Evolutionary conservation across 306 rosid genomes (phyloP), one percentile per base, ranked within the genome.

Genomic region (Chamaecrista fasciculata): DNA sequence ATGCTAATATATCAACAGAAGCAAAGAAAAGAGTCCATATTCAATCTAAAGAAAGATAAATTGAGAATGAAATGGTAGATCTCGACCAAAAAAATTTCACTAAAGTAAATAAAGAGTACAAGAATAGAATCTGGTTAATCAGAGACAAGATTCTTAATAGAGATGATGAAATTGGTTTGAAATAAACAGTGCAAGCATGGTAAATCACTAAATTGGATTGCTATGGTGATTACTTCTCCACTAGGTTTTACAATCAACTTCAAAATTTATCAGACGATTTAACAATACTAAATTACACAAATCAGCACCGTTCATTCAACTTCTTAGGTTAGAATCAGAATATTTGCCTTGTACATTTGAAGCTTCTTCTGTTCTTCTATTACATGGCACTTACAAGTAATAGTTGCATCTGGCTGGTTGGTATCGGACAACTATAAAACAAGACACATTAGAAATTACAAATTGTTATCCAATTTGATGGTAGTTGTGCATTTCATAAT

Each of bases 331-430:
- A 25, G 7, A 37, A 60, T 6, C 26, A 60, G 16, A 75, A 71
- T 64, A 73, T 48, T 52, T 64, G 51, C 90, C 87, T 80, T 78
- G 71, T 69, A 64, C 25, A 86, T 49, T 65, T 78, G 49, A 52
- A 86, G 86, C 40, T 44, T 80, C 47, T 67, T 74, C 31, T 16
- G 62, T 55, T 77, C 82, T 43, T 71, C 70, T 51, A 72, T 14
- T 40, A 66, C 68, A 14, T 63, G 73, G 60, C 87, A 86, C 61
- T 71, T 82, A 71, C 85, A 82, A 21, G 49, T 8, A 59, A 86
- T 14, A 29, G 43, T 59, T 59, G 70, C 36, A 66, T 49, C 65
- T 63, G 83, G 82, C 12, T 63, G 66, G 31, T 33, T 34, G 12
- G 76, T 31, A 61, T 82, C 84, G 1, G 70, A 43, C 66, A 83